Evolutionary conservation across 805 yeast species (phyloP).

Genomic region (Ogataea allantospora): DNA sequence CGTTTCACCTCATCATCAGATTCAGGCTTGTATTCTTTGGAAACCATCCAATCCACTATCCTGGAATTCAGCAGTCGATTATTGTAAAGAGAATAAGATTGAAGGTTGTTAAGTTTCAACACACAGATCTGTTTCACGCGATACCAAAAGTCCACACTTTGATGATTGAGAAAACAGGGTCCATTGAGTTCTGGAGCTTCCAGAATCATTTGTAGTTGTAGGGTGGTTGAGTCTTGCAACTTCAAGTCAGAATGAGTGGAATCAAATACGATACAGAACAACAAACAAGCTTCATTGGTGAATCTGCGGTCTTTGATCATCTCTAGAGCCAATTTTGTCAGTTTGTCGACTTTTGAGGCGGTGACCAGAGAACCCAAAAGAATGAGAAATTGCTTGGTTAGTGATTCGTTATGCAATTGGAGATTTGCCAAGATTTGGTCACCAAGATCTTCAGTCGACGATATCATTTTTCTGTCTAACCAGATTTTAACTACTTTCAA

Average conservation of each 20-base stretch:
- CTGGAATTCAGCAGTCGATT: slow-evolving; percentile 22
- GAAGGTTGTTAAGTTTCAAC: slow-evolving; percentile 32
- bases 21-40: slow-evolving; percentile 31
- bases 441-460: neutral
- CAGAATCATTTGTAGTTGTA: neutral
- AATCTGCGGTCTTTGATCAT: slow-evolving; percentile 34
- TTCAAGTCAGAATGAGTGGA: slow-evolving; percentile 1
- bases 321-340: slow-evolving; percentile 37
- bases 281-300: slow-evolving; percentile 33
- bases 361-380: slow-evolving; percentile 1
- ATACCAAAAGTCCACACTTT: slow-evolving; percentile 56
- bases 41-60: slow-evolving; percentile 50
- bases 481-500: neutral
- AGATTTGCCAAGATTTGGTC: neutral
- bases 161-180: slow-evolving; percentile 47
- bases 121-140: slow-evolving; percentile 38
- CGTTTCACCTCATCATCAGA: neutral
- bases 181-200: slow-evolving; percentile 56
- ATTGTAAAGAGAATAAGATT: slow-evolving; percentile 20
- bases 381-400: neutral
- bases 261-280: slow-evolving; percentile 24
- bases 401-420: slow-evolving; percentile 1
- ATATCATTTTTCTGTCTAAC: neutral
- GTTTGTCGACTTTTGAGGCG: neutral
- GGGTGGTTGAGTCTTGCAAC: slow-evolving; percentile 5